Evolutionary conservation across 2,329 filamentous ascomycete genomes (phyloP).

Genomic region (Ophiostoma quercus): DNA sequence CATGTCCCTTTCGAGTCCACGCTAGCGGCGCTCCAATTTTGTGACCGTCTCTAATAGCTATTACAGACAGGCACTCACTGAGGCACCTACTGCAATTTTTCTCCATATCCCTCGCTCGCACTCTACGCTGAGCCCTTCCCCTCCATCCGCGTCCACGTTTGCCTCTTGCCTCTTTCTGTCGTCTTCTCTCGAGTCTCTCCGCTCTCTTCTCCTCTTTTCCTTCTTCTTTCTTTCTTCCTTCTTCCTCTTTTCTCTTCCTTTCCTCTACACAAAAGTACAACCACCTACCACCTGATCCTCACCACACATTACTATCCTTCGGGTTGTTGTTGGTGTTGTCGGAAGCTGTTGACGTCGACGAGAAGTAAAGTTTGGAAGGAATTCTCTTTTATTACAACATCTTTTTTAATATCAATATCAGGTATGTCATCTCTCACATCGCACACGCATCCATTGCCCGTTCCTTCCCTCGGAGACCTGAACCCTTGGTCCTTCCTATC

Average conservation of each 20-base stretch:
- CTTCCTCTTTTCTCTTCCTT: conserved; percentile 22
- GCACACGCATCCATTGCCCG: not conserved
- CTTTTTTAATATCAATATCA: conserved; percentile 17
- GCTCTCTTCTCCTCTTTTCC: conserved; percentile 20
- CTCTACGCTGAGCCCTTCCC: conserved; percentile 15
- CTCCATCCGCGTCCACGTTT: conserved; percentile 10
- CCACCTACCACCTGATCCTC: conserved; percentile 27
- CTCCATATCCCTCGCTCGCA: conserved; percentile 21
- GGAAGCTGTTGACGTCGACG: conserved; percentile 29
- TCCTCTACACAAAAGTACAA: conserved; percentile 12
- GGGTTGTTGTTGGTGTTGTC: conserved; percentile 30
- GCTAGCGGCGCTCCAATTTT: conserved; percentile 10
- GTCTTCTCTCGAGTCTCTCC: conserved; percentile 18
- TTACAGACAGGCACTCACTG: not conserved
- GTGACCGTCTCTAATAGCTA: not conserved
- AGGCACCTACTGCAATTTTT: no score
- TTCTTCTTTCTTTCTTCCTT: conserved; percentile 22
- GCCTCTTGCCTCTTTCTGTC: conserved; percentile 12
- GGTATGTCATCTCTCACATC: conserved; percentile 5
- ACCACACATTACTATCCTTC: conserved; percentile 22
- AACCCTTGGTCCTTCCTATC: not conserved
- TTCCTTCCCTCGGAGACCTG: not conserved
- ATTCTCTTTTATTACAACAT: conserved; percentile 7
- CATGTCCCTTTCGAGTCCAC: not conserved
- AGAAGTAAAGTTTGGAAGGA: conserved; percentile 23